Percentiles rank a stretch among this genome's conserved stretches.
Conservation (phyloP, 345 rosid species). For the Euclidium syriacum region DNA sequence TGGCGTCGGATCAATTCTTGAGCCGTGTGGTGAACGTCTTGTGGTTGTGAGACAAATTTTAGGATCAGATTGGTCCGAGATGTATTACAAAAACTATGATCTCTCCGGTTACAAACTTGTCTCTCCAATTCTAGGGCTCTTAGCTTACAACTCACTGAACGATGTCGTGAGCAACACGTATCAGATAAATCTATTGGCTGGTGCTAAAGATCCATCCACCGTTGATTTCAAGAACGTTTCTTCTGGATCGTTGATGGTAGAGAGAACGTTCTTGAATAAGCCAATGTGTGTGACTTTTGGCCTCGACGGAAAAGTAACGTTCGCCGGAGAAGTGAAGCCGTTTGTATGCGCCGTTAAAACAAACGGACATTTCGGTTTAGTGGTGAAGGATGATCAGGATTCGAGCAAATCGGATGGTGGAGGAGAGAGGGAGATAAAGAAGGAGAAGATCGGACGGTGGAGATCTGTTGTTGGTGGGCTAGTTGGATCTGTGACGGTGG, state of each 20-base stretch:
- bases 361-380: slow-evolving; percentile 84
- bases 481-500: slow-evolving; percentile 61
- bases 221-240: slow-evolving; percentile 48
- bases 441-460: slow-evolving; percentile 56
- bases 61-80: slow-evolving; percentile 66
- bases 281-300: slow-evolving; percentile 71
- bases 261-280: slow-evolving; percentile 30
- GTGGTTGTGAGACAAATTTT: slow-evolving; percentile 68
- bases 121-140: slow-evolving; percentile 76
- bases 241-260: slow-evolving; percentile 3
- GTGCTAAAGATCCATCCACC: slow-evolving; percentile 44
- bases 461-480: slow-evolving; percentile 73
- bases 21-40: slow-evolving; percentile 82
- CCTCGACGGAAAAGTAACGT: slow-evolving; percentile 50
- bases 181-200: slow-evolving; percentile 51
- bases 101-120: slow-evolving; percentile 72
- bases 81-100: slow-evolving; percentile 59
- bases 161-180: slow-evolving; percentile 40
- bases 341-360: slow-evolving; percentile 49
- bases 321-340: slow-evolving; percentile 44
- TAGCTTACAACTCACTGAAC: slow-evolving; percentile 57
- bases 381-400: slow-evolving; percentile 38
- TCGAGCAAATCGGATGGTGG: slow-evolving; percentile 48
- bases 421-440: slow-evolving; percentile 29
- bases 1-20: slow-evolving; percentile 50